phyloP scores from a whole-genome alignment of 208 protist species.

The Trypanosomatidae sp. region DNA sequence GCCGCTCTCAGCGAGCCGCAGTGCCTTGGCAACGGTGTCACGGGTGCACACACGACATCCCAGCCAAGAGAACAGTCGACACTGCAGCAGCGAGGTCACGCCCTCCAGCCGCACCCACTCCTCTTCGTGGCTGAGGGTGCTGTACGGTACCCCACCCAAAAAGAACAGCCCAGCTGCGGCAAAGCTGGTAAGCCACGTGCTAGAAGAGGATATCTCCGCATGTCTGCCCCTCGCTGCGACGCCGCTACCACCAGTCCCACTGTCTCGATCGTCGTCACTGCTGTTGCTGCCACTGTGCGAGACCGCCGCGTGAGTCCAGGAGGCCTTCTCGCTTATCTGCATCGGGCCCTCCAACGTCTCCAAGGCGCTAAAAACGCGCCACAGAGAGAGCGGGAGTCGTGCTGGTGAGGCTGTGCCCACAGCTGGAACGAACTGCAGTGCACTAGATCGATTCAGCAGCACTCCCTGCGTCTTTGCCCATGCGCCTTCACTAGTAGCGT shows the following conservation, averaged over 20 bases:
- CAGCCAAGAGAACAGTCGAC: conserved; percentile 43
- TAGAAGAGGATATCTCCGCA: neutral
- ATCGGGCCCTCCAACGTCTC: conserved; percentile 37
- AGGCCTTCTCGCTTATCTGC: conserved; percentile 3
- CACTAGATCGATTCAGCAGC: conserved; percentile 13
- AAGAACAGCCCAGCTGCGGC: conserved; percentile 60
- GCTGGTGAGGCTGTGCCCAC: neutral
- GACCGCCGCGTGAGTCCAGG: neutral
- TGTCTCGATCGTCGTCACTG: conserved; percentile 19
- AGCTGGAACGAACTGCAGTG: conserved; percentile 12
- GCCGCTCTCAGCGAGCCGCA: conserved; percentile 2
- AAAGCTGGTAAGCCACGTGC: conserved; percentile 31
- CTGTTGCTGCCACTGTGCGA: neutral
- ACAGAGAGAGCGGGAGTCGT: conserved; percentile 39
- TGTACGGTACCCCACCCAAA: conserved; percentile 46
- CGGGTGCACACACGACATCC: conserved; percentile 27
- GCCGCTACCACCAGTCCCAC: neutral
- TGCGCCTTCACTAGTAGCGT: neutral
- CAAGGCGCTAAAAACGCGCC: conserved; percentile 64
- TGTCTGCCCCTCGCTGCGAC: neutral
- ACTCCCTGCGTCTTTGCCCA: conserved; percentile 12
- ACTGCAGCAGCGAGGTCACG: conserved; percentile 55
- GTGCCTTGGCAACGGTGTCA: conserved; percentile 14
- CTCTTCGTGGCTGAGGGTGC: conserved; percentile 27
- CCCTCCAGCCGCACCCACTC: conserved; percentile 63